These are phyloP conservation scores for Venturia aucupariae DNA, from an alignment of 2,329 filamentous ascomycete genomes.

Conservation along the genomic window DNA sequence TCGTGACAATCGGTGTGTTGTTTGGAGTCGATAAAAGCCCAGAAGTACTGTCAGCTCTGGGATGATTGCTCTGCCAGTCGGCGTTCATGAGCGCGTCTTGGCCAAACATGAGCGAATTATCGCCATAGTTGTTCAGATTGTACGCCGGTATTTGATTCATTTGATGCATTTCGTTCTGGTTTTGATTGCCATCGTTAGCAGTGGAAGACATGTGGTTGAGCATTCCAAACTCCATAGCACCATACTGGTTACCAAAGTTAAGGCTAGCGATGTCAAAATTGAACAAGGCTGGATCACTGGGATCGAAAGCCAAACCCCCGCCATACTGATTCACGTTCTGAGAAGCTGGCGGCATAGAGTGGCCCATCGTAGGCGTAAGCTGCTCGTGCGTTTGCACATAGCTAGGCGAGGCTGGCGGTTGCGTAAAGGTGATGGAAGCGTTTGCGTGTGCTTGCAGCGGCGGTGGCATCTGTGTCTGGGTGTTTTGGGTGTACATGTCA, in stretches of 20 bases:
- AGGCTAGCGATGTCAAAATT: constrained; percentile 92
- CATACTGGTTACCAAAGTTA: constrained; percentile 94
- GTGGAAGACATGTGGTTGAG: constrained; percentile 93
- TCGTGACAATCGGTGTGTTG: constrained; percentile 31
- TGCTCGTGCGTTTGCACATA: constrained; percentile 43
- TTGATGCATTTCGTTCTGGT: constrained; percentile 22
- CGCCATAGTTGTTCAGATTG: background rate
- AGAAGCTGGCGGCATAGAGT: constrained; percentile 37
- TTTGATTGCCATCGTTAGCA: constrained; percentile 37
- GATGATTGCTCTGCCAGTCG: constrained; percentile 30
- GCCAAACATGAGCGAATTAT: constrained; percentile 28
- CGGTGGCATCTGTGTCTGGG: constrained; percentile 32
- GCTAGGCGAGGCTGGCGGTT: constrained; percentile 64
- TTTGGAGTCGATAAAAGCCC: constrained; percentile 34
- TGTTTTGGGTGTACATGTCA: constrained; percentile 33
- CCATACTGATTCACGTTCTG: constrained; percentile 31
- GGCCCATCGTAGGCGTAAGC: constrained; percentile 5
- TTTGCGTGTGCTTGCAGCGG: constrained; percentile 37
- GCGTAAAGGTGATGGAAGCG: constrained; percentile 52
- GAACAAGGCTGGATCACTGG: constrained; percentile 84
- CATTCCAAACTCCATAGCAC: constrained; percentile 91
- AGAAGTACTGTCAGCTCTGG: constrained; percentile 26
- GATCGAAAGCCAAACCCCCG: constrained; percentile 63
- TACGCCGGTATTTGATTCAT: constrained; percentile 16
- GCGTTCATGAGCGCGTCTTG: constrained; percentile 31